phyloP scores from a whole-genome alignment of 768 basidiomycete genomes.

The Clavulina sp. region DNA sequence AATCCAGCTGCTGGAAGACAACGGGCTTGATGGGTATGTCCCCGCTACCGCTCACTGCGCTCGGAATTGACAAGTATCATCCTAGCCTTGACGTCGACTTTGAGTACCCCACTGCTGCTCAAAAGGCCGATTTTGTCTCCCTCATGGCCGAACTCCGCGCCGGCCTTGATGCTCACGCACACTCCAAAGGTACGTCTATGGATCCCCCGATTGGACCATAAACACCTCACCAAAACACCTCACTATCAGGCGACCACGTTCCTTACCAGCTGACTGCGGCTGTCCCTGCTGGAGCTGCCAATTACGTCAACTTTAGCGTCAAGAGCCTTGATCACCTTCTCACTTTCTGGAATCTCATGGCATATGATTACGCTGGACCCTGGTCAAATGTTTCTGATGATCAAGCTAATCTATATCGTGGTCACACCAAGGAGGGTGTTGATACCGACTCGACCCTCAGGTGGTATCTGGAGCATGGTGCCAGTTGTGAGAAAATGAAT shows the following conservation, averaged over 20 bases:
- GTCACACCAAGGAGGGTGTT: background rate
- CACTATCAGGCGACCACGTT: background rate
- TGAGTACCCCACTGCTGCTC: slow-evolving; percentile 19
- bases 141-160: slow-evolving; percentile 14
- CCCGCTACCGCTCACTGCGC: background rate
- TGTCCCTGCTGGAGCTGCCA: background rate
- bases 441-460: slow-evolving; percentile 19
- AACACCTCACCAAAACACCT: too few relatives aligned
- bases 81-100: slow-evolving; percentile 18
- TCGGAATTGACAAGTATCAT: too few relatives aligned
- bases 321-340: background rate
- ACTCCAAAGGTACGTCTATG: background rate
- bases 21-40: background rate
- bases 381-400: background rate
- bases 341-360: background rate
- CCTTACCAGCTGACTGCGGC: background rate
- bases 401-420: background rate
- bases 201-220: too few relatives aligned
- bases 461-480: slow-evolving; percentile 17
- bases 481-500: slow-evolving; percentile 19
- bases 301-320: background rate
- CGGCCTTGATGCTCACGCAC: background rate
- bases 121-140: slow-evolving; percentile 18
- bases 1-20: slow-evolving; percentile 16
- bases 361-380: background rate